Evolutionary conservation across 2,329 filamentous ascomycete genomes (phyloP), one percentile per base, ranked within the genome.

Genomic region (Lomentospora prolificans): DNA sequence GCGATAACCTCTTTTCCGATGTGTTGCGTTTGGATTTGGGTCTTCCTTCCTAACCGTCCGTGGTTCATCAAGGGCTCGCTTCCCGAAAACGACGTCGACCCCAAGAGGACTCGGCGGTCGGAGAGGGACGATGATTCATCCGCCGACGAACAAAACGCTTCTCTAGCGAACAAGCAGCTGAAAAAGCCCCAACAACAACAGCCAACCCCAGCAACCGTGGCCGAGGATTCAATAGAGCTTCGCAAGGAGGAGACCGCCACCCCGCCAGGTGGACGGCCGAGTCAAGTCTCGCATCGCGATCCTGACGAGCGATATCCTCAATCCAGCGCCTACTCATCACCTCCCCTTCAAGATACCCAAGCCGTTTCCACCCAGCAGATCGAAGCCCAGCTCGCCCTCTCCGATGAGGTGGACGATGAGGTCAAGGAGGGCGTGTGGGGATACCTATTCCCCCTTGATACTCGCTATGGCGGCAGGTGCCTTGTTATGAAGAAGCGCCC

Each of bases 341-440:
- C 89, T 3, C 86, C 87, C 0, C 50, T 56, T 9, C 80, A 84
- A 61, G 89, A 75, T 58, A 76, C 72, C 2, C 74, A 75, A 61
- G 74, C 74, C 64, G 84, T 90, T 46, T 72, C 69, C 58, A 69
- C 89, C 6, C 94, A 99, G 71, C 88, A 87, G 64, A 72, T 89
- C 36, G 85, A 89, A 61, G 84, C 87, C 2, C 82, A 89, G 27
- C 75, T 81, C 57, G 80, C 82, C 25, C 79, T 92, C 50, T 85
- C 85, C 22, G 50, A 55, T 60, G 90, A 95, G 57, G 88, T 95
- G 3, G 82, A 91, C 60, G 88, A 96, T 66, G 90, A 96, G 71
- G 82, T 76, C 59, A 78, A 81, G 50, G 88, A 95, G 67, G 90
- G 90, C 7, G 90, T 97, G 1, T 99, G 94, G 94, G 95, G 95